These are phyloP conservation scores for Calocybe gangraenosa DNA, from an alignment of 768 basidiomycete genomes.

Conservation along the genomic window DNA sequence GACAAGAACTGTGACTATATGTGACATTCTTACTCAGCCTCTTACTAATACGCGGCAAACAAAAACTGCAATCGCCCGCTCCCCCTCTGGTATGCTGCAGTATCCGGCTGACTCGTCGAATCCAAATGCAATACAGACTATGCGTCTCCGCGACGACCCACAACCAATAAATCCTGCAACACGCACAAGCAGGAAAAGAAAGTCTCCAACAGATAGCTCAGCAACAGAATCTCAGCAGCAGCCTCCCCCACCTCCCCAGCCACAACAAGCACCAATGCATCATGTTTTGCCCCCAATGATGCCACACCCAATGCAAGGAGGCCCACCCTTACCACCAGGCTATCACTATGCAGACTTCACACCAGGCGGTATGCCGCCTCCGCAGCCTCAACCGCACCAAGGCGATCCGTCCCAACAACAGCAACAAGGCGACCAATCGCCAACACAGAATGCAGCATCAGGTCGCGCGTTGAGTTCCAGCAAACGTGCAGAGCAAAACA, in stretches of 20 bases:
- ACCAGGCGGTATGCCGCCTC: slow-evolving; percentile 11
- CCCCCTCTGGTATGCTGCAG: slow-evolving; percentile 35
- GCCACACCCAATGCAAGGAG: slow-evolving; percentile 42
- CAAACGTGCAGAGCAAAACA: slow-evolving; percentile 91
- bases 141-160: slow-evolving; percentile 64
- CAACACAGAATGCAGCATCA: slow-evolving; percentile 23
- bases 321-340: slow-evolving; percentile 36
- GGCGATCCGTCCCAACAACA: slow-evolving; percentile 33
- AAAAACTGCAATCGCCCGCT: slow-evolving; percentile 18
- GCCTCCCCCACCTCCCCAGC: slow-evolving; percentile 24
- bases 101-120: slow-evolving; percentile 8
- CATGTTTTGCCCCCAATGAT: slow-evolving; percentile 54
- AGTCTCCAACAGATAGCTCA: slow-evolving; percentile 40
- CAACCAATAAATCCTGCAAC: slow-evolving; percentile 38
- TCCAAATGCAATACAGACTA: slow-evolving; percentile 26
- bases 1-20: not conserved
- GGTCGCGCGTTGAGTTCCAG: slow-evolving; percentile 68
- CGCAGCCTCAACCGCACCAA: slow-evolving; percentile 50
- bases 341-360: slow-evolving; percentile 43
- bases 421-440: slow-evolving; percentile 25
- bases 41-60: slow-evolving; percentile 43
- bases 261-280: slow-evolving; percentile 34
- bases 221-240: slow-evolving; percentile 26
- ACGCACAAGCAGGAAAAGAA: slow-evolving; percentile 59
- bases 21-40: slow-evolving; percentile 34